A percentile compares a stretch with the other conserved stretches of the same genome.
These are phyloP conservation scores for Tetradesmus lagerheimii DNA, from an alignment of 139 green algal genomes.

Conservation along the genomic window DNA sequence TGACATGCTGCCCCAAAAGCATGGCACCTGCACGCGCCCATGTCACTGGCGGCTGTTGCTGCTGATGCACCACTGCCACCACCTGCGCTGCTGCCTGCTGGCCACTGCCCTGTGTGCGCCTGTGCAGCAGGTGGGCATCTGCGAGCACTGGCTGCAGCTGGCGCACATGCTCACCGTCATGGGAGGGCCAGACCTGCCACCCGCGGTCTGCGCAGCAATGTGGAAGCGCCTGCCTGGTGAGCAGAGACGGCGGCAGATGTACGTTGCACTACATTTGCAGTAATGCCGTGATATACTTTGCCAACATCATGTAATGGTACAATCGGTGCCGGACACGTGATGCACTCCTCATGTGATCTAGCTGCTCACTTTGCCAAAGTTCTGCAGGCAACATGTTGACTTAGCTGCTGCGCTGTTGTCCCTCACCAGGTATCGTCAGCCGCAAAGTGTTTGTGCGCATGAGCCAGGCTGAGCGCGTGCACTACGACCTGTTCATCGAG, in stretches of 20 bases:
- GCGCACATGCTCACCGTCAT: conserved; percentile 28
- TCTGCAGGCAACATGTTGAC: too few species aligned
- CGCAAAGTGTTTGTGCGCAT: conserved; percentile 43
- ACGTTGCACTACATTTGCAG: background rate
- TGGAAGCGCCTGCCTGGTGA: conserved; percentile 28
- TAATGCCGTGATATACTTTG: background rate
- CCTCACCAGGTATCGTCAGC: conserved; percentile 9
- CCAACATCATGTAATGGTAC: too few species aligned
- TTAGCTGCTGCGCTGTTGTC: too few species aligned
- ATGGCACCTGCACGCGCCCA: background rate
- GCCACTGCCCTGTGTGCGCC: background rate
- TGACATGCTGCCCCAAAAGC: background rate
- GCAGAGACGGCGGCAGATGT: background rate
- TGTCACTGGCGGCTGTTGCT: background rate
- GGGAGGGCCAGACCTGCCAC: background rate
- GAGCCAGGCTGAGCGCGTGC: conserved; percentile 17
- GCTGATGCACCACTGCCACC: background rate
- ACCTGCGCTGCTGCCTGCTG: background rate
- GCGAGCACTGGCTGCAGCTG: conserved; percentile 43
- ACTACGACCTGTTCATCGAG: conserved; percentile 23
- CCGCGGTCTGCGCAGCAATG: conserved; percentile 26
- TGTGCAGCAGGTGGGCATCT: conserved; percentile 40
- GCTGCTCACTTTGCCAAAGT: too few species aligned
- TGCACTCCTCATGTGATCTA: too few species aligned
- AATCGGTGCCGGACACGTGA: too few species aligned